Evolutionary conservation across 441 rosid genomes (phyloP), one percentile per base, ranked within the genome.

Genomic region (Hura crepitans): DNA sequence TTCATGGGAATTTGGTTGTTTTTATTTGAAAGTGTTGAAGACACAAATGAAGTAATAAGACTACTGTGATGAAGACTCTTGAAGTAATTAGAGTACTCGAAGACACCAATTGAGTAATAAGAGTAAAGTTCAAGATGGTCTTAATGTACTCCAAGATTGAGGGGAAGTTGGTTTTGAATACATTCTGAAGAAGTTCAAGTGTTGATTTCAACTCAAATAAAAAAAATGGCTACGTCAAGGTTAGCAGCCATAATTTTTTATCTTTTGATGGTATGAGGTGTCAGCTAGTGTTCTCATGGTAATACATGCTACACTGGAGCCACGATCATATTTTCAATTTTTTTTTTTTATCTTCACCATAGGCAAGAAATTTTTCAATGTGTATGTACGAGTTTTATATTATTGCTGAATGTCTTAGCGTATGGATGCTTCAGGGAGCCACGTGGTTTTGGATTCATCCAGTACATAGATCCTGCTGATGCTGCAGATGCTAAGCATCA

Each of bases 1-100:
- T 88, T 91, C 79, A 83, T 87, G 75, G 81, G 83, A 79, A 75
- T 83, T 83, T 85, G 91, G 86, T 83, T 88, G 78, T 86, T 83
- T 81, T 80, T 82, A 82, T 87, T n/a, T 92, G 84, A 63, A 94
- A 93, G 96, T 89, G 72, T 78, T 81, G 93, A 88, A 94, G 98
- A 83, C 75, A 77, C 70, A 82, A 79, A 72, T 83, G 82, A 82
- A 83, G 89, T 85, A 80, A 73, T 75, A 75, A 81, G 83, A 89
- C 89, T 82, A 76, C 75, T 70, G 57, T 79, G 78, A 47, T 77
- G 88, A 86, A 84, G 87, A 74, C 81, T 73, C 50, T 66, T 85
- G 82, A 84, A 80, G 86, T 86, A 81, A 27, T 81, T 72, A 78
- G 80, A 74, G 81, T 75, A 71, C 74, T 70, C 66, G 79, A 73